Evolutionary conservation across 768 basidiomycete genomes (phyloP).

Genomic region (Gautieria morchelliformis): DNA sequence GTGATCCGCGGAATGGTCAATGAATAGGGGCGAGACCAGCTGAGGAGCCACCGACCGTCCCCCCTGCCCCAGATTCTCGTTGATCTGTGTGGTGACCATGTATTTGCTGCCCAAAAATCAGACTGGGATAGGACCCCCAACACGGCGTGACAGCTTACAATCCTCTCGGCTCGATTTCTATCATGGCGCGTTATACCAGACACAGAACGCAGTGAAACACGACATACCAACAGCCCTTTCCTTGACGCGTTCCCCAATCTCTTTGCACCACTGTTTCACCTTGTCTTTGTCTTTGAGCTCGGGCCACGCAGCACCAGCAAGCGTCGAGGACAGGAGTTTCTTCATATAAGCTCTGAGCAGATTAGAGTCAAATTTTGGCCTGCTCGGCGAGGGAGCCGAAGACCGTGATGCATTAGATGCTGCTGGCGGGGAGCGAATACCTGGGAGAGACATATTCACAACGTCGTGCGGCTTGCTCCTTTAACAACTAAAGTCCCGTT

Average conservation of each 20-base stretch:
- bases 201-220: not conserved
- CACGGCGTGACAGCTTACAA: slow-evolving; percentile 50
- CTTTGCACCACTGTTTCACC: slow-evolving; percentile 69
- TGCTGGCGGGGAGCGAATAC: not conserved
- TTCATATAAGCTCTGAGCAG: slow-evolving; percentile 72
- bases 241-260: slow-evolving; percentile 77
- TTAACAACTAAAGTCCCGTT: not conserved
- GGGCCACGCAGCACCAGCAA: slow-evolving; percentile 58
- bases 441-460: not conserved
- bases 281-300: slow-evolving; percentile 59
- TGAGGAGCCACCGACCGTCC: slow-evolving; percentile 49
- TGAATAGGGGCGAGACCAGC: not conserved
- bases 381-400: slow-evolving; percentile 39
- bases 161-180: slow-evolving; percentile 68
- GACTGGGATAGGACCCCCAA: not conserved
- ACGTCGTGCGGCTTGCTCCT: not conserved
- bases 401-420: slow-evolving; percentile 49
- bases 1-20: slow-evolving; percentile 4
- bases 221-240: slow-evolving; percentile 60
- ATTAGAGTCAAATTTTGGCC: slow-evolving; percentile 59
- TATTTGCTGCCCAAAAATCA: slow-evolving; percentile 57
- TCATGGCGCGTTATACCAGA: not conserved
- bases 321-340: slow-evolving; percentile 62
- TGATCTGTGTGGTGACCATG: slow-evolving; percentile 76
- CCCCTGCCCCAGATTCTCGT: slow-evolving; percentile 77